Base-by-base conservation (phyloP, 305 asterid genomes). In the Fraxinus latifolia region DNA sequence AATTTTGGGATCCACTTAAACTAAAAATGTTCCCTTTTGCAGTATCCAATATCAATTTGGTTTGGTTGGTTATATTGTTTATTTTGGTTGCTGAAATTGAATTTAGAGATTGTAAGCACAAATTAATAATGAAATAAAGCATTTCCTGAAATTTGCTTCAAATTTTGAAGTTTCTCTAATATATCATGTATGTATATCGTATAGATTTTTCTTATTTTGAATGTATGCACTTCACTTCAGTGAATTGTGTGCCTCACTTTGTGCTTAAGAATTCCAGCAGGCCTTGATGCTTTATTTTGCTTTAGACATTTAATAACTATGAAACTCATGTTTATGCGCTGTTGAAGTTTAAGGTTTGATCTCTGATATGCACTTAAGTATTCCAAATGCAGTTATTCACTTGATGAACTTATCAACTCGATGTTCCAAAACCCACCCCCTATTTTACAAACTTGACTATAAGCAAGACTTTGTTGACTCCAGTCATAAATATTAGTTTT, bases 11-110 rank as follows among this genome's bases (percentile, higher is more conserved):
- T 68, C 17, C 17, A 67, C 37, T 29, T 29, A 68, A 21, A 68
- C 12, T 68, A 11, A 14, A 65, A 21, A 27, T 29, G 21, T 29
- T 12, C 19, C 4, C 74, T 68, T 68, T 9, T 8, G 74, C 37
- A 29, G 36, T 12, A 27, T 29, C 7, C 3, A 1, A 23, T 68
- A 25, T 73, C 55, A 15, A 21, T 77, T 6, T 25, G 33, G 37
- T 85, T 80, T 74, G 21, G 19, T 80, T 76, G 29, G 37, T 68
- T 68, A 21, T 27, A 1, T 50, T 79, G 15, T 76, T 58, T 65
- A 14, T 76, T 68, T 27, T 29, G 34, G 34, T 68, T 27, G 7
- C 19, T 11, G 70, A 21, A 60, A 60, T 68, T 68, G 39, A 34
- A 68, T 68, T 25, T 65, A 14, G 39, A 27, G 37, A 68, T 68